phyloP scores from a whole-genome alignment of 768 basidiomycete genomes.

The Chlorophyllum brunneum region DNA sequence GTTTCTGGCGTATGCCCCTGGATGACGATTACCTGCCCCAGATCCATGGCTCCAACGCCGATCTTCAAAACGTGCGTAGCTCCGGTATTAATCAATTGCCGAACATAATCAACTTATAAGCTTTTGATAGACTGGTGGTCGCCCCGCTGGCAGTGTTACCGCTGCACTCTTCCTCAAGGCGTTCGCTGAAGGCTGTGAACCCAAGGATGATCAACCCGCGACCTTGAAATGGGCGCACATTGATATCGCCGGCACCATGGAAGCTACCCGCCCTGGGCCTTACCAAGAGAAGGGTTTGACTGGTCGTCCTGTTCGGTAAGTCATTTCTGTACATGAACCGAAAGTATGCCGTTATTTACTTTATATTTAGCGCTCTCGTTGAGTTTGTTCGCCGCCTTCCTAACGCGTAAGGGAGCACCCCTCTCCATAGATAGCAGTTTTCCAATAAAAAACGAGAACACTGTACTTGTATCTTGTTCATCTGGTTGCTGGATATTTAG shows the following conservation, averaged over 20 bases:
- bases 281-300: slow-evolving; percentile 79
- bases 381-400: slow-evolving; percentile 36
- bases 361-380: slow-evolving; percentile 29
- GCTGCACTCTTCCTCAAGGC: slow-evolving; percentile 86
- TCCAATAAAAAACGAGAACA: not conserved
- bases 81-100: not conserved
- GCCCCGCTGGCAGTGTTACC: slow-evolving; percentile 66
- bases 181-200: slow-evolving; percentile 73
- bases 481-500: no score
- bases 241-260: slow-evolving; percentile 81
- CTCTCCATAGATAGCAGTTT: not conserved
- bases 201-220: slow-evolving; percentile 49
- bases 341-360: slow-evolving; percentile 2
- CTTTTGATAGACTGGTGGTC: slow-evolving; percentile 59
- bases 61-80: slow-evolving; percentile 70
- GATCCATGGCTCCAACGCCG: slow-evolving; percentile 75
- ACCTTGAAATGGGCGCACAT: slow-evolving; percentile 81
- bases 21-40: slow-evolving; percentile 78
- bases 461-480: not conserved
- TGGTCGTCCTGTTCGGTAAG: slow-evolving; percentile 74
- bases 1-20: slow-evolving; percentile 89
- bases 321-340: not conserved
- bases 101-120: not conserved
- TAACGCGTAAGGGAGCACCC: slow-evolving; percentile 23
- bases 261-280: slow-evolving; percentile 50